A percentile compares a stretch with the other conserved stretches of the same genome.
phyloP scores from a whole-genome alignment of 805 yeast genomes.

The Lachancea kluyveri region DNA sequence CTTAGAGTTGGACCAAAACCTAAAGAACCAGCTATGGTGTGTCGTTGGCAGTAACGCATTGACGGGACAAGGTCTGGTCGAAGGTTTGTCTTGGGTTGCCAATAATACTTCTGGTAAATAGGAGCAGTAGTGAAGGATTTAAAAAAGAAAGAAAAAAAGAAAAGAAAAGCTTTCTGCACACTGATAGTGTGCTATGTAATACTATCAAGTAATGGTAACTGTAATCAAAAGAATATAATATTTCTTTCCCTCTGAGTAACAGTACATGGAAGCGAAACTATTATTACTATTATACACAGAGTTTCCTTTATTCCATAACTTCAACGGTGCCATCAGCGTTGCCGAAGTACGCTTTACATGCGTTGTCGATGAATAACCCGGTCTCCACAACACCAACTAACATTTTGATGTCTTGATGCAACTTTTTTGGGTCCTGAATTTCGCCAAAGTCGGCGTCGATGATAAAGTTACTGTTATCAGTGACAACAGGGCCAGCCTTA shows the following conservation, averaged over 20 bases:
- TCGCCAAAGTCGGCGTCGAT: slow-evolving; percentile 91
- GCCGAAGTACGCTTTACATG: slow-evolving; percentile 83
- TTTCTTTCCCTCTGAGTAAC: slow-evolving; percentile 1
- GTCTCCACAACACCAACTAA: slow-evolving; percentile 95
- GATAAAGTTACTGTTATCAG: slow-evolving; percentile 91
- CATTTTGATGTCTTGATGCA: slow-evolving; percentile 62
- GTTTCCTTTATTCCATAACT: slow-evolving; percentile 10
- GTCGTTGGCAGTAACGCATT: slow-evolving; percentile 88
- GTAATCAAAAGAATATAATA: neutral
- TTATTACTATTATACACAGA: neutral
- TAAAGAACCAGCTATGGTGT: slow-evolving; percentile 75
- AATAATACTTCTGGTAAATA: slow-evolving; percentile 40
- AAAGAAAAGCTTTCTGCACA: neutral
- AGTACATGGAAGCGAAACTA: slow-evolving; percentile 1
- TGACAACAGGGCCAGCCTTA: slow-evolving; percentile 95
- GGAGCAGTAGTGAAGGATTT: neutral
- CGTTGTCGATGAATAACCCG: slow-evolving; percentile 72
- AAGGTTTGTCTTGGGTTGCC: slow-evolving; percentile 82
- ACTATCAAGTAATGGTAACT: neutral
- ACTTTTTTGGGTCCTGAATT: slow-evolving; percentile 42
- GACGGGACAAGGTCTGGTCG: slow-evolving; percentile 84
- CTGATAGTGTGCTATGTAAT: neutral
- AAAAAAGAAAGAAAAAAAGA: slow-evolving; percentile 2
- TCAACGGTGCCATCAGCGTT: slow-evolving; percentile 64
- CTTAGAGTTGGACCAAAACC: slow-evolving; percentile 51